These are phyloP conservation scores for Nannochloropsis oceanica DNA, from an alignment of 108 stramenopile genomes.

Conservation along the genomic window DNA sequence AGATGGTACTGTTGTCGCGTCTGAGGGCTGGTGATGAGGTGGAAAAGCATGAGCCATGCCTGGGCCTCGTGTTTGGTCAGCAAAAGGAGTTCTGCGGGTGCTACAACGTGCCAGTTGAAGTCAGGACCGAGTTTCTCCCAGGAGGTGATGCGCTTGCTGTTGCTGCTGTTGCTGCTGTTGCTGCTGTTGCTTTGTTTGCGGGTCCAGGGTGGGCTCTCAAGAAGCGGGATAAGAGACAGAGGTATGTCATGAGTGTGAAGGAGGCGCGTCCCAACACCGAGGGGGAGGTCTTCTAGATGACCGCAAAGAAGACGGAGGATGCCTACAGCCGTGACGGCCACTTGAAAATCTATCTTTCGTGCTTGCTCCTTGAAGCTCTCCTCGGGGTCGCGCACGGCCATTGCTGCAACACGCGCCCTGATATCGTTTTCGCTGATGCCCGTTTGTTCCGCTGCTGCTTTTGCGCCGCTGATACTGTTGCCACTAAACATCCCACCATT, in stretches of 20 bases:
- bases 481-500: not conserved
- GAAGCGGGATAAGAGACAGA: conserved; percentile 47
- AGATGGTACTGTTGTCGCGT: conserved; percentile 52
- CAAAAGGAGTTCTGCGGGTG: conserved; percentile 43
- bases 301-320: conserved; percentile 35
- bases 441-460: not conserved
- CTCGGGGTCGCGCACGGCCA: not conserved
- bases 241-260: conserved; percentile 40
- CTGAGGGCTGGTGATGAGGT: conserved; percentile 42
- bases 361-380: conserved; percentile 9
- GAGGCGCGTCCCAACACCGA: conserved; percentile 10
- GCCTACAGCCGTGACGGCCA: conserved; percentile 35
- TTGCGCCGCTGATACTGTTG: not conserved
- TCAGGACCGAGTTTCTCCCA: conserved; percentile 60
- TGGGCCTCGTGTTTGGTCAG: conserved; percentile 58
- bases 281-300: conserved; percentile 22
- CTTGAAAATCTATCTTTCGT: conserved; percentile 27
- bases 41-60: conserved; percentile 57
- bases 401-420: not conserved
- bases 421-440: not conserved
- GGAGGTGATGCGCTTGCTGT: not conserved
- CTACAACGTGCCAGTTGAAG: conserved; percentile 46
- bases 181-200: conserved; percentile 6
- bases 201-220: conserved; percentile 75
- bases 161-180: not conserved